Percentiles rank a stretch among this genome's conserved stretches.
These are phyloP conservation scores for Nymphaea thermarum DNA, from an alignment of 164 flowering plant species.

Conservation along the genomic window DNA sequence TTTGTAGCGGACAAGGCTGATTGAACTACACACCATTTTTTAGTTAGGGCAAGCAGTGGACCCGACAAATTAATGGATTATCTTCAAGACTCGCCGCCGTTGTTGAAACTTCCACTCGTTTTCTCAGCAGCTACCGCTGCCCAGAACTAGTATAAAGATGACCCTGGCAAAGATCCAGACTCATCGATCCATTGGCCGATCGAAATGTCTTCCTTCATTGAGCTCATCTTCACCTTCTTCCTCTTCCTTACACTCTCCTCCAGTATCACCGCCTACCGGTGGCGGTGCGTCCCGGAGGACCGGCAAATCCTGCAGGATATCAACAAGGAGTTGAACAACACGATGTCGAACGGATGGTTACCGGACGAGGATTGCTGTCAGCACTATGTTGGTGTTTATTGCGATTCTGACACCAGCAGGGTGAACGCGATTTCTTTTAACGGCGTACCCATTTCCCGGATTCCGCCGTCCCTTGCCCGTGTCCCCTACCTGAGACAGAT, in stretches of 20 bases:
- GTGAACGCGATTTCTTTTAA: conserved; percentile 33
- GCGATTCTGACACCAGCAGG: conserved; percentile 38
- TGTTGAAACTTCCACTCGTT: too few species aligned
- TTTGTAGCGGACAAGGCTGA: too few species aligned
- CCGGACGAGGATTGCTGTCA: conserved; percentile 43
- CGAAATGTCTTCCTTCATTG: too few species aligned
- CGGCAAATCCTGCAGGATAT: conserved; percentile 47
- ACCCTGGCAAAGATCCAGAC: too few species aligned
- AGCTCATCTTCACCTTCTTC: conserved; percentile 4
- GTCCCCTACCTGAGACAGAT: conserved; percentile 48
- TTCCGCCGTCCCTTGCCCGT: conserved; percentile 49
- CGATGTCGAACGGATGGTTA: conserved; percentile 46
- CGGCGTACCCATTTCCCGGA: conserved; percentile 27
- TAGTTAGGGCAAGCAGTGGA: too few species aligned
- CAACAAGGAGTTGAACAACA: conserved; percentile 42
- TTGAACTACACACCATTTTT: too few species aligned
- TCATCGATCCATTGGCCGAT: too few species aligned
- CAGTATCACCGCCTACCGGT: conserved; percentile 1
- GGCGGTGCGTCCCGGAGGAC: conserved; percentile 52
- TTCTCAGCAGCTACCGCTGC: too few species aligned
- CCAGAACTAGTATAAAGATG: too few species aligned
- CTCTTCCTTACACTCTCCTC: conserved; percentile 3
- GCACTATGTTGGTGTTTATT: conserved; percentile 38
- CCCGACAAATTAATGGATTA: too few species aligned
- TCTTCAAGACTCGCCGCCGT: too few species aligned